Evolutionary conservation across 2,329 filamentous ascomycete genomes (phyloP).

Genomic region (Akanthomyces muscarius): DNA sequence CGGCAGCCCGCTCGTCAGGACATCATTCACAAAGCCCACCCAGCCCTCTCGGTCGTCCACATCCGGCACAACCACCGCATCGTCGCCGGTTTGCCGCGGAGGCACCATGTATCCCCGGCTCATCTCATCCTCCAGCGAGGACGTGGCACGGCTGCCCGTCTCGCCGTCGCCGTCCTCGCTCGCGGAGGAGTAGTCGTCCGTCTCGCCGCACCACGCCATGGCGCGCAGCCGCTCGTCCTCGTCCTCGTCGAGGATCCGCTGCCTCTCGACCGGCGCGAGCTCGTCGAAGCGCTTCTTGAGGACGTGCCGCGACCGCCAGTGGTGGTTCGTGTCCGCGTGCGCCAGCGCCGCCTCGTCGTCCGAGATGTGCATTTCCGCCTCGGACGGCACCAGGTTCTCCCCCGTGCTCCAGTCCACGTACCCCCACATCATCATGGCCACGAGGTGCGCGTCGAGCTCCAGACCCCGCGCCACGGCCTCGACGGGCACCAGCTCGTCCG

Average conservation of each 20-base stretch:
- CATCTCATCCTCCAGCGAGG: conserved; percentile 31
- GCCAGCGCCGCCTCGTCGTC: conserved; percentile 37
- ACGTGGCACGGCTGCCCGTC: not conserved
- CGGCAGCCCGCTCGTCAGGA: conserved; percentile 23
- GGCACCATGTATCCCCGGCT: conserved; percentile 31
- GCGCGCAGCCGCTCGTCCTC: conserved; percentile 33
- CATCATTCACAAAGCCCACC: conserved; percentile 26
- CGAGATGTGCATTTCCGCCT: conserved; percentile 49
- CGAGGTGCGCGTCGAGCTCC: conserved; percentile 48
- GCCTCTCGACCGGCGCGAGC: conserved; percentile 35
- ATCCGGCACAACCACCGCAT: conserved; percentile 18
- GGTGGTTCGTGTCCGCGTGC: conserved; percentile 28
- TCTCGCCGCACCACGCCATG: conserved; percentile 30
- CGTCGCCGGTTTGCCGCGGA: conserved; percentile 13
- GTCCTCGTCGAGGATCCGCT: conserved; percentile 35
- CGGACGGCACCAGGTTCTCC: conserved; percentile 46
- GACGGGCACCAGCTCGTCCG: conserved; percentile 55
- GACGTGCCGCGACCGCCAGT: conserved; percentile 44
- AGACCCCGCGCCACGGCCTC: conserved; percentile 53
- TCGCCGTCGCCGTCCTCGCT: conserved; percentile 7
- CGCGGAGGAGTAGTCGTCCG: conserved; percentile 20
- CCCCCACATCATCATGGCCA: conserved; percentile 60
- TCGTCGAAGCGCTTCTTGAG: conserved; percentile 41
- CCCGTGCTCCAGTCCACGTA: conserved; percentile 52
- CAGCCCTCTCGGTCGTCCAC: conserved; percentile 24